Base-by-base conservation (phyloP, 345 rosid species). In the Linum tenue region DNA sequence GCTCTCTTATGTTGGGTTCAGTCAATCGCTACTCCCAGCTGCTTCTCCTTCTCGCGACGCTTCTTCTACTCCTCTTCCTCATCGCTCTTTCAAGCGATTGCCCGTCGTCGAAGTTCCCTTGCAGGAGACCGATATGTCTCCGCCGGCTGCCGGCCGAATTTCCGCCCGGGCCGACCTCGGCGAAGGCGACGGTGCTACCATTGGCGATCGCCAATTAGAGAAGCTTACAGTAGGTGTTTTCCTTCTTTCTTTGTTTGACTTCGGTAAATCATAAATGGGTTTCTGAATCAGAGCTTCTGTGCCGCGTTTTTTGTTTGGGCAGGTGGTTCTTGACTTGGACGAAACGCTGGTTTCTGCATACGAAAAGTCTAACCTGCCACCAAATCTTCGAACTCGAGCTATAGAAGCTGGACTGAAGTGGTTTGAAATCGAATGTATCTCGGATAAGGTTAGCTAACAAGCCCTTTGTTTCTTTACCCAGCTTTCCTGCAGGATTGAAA, bases 271-370 rank as follows among this genome's bases (percentile, higher is more conserved):
- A 41, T 41, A 41, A 41, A 41, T 41, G 5, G 44, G 44, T 4
- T 41, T 4, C 5, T 41, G 44, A 41, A 41, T 41, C 5, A 41
- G 9, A 8, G 9, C 9, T 22, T 22, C 31, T 22, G 31, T 22
- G 31, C 31, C 31, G 31, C 44, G 9, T 41, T 8, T 41, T 41
- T 41, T 4, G 44, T 41, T 4, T 41, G 5, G 44, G 68, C 81
- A 95, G 99, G 97, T 95, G 56, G 99, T 95, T 75, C 89, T 95
- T 14, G 99, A 95, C 72, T 83, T 95, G 82, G 99, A 95, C 72
- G 99, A 95, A 77, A 95, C 99, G 42, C 81, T 95, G 59, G 90
- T 95, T 39, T 89, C 96, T 62, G 96, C 99, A 2, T 95, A 87
- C 14, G 99, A 95, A 81, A 83, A 90, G 0, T 86, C 91, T 5